Evolutionary conservation across 306 rosid genomes (phyloP).

Genomic region (Acmispon strigosus): DNA sequence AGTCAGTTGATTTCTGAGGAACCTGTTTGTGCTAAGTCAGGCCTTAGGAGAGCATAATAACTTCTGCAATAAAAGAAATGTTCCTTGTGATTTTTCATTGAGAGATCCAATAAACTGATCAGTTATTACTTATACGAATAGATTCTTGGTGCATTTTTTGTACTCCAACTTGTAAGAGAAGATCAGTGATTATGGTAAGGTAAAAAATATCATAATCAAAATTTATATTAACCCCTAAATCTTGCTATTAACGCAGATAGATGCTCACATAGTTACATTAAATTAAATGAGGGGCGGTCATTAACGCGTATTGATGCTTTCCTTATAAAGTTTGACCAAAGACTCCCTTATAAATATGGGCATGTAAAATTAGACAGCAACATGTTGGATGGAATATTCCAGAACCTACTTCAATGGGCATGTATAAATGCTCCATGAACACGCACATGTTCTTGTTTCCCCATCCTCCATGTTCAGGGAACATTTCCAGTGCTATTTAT

Average conservation of each 20-base stretch:
- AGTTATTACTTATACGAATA: not conserved
- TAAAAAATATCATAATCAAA: no score
- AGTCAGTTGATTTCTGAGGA: constrained; percentile 65
- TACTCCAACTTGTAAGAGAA: no score
- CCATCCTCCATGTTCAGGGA: constrained; percentile 32
- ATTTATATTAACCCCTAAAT: no score
- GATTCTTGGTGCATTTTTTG: no score
- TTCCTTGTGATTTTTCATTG: not conserved
- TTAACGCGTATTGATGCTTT: constrained; percentile 1
- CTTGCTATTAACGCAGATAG: no score
- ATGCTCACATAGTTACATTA: no score
- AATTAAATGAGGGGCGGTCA: constrained; percentile 1
- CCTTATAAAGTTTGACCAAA: constrained; percentile 4
- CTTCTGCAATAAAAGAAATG: not conserved
- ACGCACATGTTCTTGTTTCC: constrained; percentile 80
- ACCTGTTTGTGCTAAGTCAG: not conserved
- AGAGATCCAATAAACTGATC: not conserved
- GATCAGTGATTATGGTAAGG: no score
- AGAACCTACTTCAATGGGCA: constrained; percentile 20
- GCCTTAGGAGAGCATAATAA: not conserved
- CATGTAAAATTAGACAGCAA: constrained; percentile 21
- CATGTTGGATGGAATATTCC: constrained; percentile 15
- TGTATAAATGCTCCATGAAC: constrained; percentile 52
- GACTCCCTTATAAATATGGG: not conserved
- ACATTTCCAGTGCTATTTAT: constrained; percentile 36